These are phyloP conservation scores for Trametes cubensis DNA, from an alignment of 768 basidiomycete species.

Conservation along the genomic window DNA sequence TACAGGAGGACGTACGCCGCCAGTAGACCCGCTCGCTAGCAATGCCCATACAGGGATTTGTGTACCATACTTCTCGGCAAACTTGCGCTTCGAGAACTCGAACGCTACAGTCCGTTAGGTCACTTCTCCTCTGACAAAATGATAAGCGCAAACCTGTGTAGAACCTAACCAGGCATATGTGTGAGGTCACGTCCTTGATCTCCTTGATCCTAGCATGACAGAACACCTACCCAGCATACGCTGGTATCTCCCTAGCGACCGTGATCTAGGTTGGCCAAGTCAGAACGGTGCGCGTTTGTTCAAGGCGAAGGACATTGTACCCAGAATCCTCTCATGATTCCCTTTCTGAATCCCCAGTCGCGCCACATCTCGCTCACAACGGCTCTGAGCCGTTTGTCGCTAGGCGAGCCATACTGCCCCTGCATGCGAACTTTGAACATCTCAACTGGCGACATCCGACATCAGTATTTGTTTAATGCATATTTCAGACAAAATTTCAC, in stretches of 20 bases:
- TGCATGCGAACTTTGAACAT: constrained; percentile 99
- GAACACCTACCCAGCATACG: constrained; percentile 79
- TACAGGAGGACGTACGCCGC: constrained; percentile 58
- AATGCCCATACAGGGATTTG: constrained; percentile 85
- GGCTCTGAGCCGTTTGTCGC: constrained; percentile 75
- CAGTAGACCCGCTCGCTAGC: constrained; percentile 79
- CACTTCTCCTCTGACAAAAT: not conserved
- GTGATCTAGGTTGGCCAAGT: constrained; percentile 60
- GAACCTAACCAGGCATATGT: constrained; percentile 48
- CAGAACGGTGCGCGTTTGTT: not conserved
- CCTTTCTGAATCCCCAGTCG: constrained; percentile 82
- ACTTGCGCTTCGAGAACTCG: constrained; percentile 85
- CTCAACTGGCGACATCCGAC: constrained; percentile 60
- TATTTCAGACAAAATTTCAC: too few relatives aligned
- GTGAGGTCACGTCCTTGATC: not conserved
- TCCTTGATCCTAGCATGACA: too few relatives aligned
- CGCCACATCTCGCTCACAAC: constrained; percentile 84
- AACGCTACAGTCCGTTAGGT: constrained; percentile 53
- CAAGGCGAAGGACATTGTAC: constrained; percentile 44
- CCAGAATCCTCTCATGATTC: constrained; percentile 98
- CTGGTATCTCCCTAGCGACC: constrained; percentile 90
- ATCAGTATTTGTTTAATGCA: too few relatives aligned
- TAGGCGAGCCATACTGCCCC: constrained; percentile 83
- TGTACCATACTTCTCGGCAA: constrained; percentile 61
- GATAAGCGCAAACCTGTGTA: constrained; percentile 53